These are phyloP conservation scores for Phaffia tasmanica DNA, from an alignment of 768 basidiomycete species.

Conservation along the genomic window DNA sequence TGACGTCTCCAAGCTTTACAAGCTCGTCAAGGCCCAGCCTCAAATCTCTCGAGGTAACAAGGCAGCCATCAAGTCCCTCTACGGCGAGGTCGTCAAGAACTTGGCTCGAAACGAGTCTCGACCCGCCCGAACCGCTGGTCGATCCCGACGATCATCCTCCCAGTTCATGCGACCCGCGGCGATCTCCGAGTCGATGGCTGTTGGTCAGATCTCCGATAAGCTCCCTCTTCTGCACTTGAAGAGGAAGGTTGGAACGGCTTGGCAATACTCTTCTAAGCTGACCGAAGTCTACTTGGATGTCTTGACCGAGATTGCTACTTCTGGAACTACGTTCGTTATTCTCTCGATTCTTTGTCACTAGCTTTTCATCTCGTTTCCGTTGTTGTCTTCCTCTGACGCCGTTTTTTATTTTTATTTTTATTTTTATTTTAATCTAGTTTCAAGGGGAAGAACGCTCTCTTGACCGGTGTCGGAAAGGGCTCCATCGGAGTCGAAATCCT, in stretches of 20 bases:
- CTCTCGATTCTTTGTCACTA: neutral
- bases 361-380: too few relatives aligned
- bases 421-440: slow-evolving; percentile 41
- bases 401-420: neutral
- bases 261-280: slow-evolving; percentile 96
- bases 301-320: slow-evolving; percentile 93
- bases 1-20: slow-evolving; percentile 93
- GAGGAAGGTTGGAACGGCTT: slow-evolving; percentile 84
- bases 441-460: slow-evolving; percentile 95
- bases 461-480: slow-evolving; percentile 95
- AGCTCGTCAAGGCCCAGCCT: slow-evolving; percentile 89
- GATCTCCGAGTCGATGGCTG: slow-evolving; percentile 47
- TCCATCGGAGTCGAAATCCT: slow-evolving; percentile 97
- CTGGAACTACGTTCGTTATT: slow-evolving; percentile 59
- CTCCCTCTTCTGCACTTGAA: slow-evolving; percentile 91
- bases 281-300: slow-evolving; percentile 85
- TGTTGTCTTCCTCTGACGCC: too few relatives aligned
- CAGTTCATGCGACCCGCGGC: slow-evolving; percentile 92
- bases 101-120: slow-evolving; percentile 50
- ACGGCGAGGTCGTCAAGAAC: slow-evolving; percentile 91
- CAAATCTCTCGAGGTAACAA: slow-evolving; percentile 73
- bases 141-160: slow-evolving; percentile 81
- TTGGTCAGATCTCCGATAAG: slow-evolving; percentile 47
- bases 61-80: slow-evolving; percentile 49
- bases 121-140: slow-evolving; percentile 46